Evolutionary conservation across 495 filamentous ascomycete species (phyloP), one percentile per base, ranked within the genome.

Genomic region (Aspergillus conjunctus): DNA sequence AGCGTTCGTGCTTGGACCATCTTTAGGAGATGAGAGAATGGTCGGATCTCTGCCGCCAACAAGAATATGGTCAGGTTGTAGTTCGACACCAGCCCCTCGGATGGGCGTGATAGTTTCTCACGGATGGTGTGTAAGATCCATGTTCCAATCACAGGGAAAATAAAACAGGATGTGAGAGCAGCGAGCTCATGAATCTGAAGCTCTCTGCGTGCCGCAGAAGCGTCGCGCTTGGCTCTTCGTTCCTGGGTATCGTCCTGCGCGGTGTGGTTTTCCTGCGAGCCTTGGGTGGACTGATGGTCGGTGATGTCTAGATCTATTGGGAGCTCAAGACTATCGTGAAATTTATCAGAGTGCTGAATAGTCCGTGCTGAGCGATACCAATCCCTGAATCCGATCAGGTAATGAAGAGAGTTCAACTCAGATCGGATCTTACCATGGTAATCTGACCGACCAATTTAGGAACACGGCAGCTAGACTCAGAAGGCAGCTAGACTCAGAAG

Each of bases 31-130:
- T 97, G 93, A 3, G 89, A 83, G 53, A 89, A 66, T 3, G 95
- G 94, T 2, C 88, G 85, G 18, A 97, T 72, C 70, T 98, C 93
- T 9, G 94, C 87, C 11, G 91, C 92, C 8, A 97, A 81, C 11
- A 97, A 77, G 73, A 97, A 98, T 61, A 98, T 90, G n/a, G 89
- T 92, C 52, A 98, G 81, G 72, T 97, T 96, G 73, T 91, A 94
- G 68, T 94, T 88, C 3, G 91, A 95, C 15, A 97, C 89, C 14
- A 96, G 78, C 3, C 91, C 90, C 71, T 94, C 92, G 0, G 91
- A 91, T 0, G 89, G 92, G 15, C 89, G 82, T 2, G 89, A 92
- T 9, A 98, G 84, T 46, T 90, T 87, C 20, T 76, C 78, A 14
- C 93, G 83, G 50, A 95, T 87, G 1, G 78, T 76, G 68, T 95